A percentile compares a stretch with the other conserved stretches of the same genome.
Evolutionary conservation across 1,139 yeast genomes (phyloP).

Genomic region (Magnusiomyces suaveolens): DNA sequence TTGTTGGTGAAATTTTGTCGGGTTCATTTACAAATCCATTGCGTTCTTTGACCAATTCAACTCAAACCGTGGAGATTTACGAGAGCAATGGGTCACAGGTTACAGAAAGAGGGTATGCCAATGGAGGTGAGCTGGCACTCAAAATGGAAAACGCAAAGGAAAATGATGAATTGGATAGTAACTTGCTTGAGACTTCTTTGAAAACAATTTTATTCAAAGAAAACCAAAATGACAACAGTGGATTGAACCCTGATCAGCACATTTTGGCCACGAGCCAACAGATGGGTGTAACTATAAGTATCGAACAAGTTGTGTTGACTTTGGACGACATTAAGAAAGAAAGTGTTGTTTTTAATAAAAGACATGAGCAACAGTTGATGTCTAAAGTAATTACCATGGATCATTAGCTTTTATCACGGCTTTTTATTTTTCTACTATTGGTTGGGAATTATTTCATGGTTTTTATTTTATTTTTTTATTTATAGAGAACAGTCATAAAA

Average conservation of each 20-base stretch:
- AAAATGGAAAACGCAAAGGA: neutral
- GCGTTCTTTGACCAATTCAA: neutral
- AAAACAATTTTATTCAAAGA: neutral
- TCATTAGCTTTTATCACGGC: too few relatives aligned
- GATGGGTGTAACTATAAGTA: neutral
- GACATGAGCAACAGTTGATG: neutral
- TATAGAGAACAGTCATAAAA: too few relatives aligned
- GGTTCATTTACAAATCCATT: neutral
- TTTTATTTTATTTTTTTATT: too few relatives aligned
- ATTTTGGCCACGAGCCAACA: too few relatives aligned
- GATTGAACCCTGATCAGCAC: too few relatives aligned
- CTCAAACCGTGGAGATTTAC: neutral
- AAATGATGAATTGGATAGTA: neutral
- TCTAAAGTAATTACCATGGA: neutral
- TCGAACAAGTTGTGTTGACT: constrained; percentile 8
- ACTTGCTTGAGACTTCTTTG: too few relatives aligned
- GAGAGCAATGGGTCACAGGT: constrained; percentile 4
- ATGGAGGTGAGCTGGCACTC: neutral
- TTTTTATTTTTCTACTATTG: too few relatives aligned
- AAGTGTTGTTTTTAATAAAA: constrained; percentile 2
- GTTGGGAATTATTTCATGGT: too few relatives aligned
- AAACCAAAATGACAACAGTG: neutral
- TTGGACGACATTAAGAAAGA: constrained; percentile 6
- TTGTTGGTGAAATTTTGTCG: constrained; percentile 15
- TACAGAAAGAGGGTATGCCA: neutral